Evolutionary conservation across 257 asterid genomes (phyloP).

Genomic region (Nicotiana otophora): DNA sequence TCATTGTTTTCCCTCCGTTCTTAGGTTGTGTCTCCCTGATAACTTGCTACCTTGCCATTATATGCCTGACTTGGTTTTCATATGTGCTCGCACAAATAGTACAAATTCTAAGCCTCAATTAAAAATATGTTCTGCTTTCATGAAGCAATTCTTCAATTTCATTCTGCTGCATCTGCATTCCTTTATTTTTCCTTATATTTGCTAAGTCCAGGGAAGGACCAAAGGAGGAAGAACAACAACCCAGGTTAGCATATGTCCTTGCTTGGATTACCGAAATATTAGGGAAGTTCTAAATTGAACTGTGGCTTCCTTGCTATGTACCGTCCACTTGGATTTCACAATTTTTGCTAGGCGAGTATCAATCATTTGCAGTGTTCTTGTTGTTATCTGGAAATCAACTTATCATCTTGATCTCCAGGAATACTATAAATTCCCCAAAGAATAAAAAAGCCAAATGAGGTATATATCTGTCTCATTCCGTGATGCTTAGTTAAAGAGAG

Average conservation of each 20-base stretch:
- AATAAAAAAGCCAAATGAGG: not conserved
- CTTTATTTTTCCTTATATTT: conserved; percentile 12
- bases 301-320: not conserved
- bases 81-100: not conserved
- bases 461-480: not conserved
- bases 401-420: not conserved
- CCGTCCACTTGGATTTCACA: not conserved
- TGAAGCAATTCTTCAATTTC: not conserved
- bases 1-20: not conserved
- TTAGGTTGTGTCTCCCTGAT: not conserved
- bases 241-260: conserved; percentile 17
- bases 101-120: not conserved
- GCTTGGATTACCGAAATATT: not conserved
- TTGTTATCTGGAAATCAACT: not conserved
- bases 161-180: conserved; percentile 13
- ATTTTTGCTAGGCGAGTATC: not conserved
- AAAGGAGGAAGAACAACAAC: conserved; percentile 19
- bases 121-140: not conserved
- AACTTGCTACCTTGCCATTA: not conserved
- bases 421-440: not conserved
- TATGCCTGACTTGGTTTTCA: not conserved
- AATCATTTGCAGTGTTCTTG: not conserved
- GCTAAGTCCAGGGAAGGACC: conserved; percentile 21
- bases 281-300: not conserved
- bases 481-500: not conserved